Percentiles rank a stretch among this genome's conserved stretches.
Conservation (phyloP, 257 asterid genomes). For the Plantago major region DNA sequence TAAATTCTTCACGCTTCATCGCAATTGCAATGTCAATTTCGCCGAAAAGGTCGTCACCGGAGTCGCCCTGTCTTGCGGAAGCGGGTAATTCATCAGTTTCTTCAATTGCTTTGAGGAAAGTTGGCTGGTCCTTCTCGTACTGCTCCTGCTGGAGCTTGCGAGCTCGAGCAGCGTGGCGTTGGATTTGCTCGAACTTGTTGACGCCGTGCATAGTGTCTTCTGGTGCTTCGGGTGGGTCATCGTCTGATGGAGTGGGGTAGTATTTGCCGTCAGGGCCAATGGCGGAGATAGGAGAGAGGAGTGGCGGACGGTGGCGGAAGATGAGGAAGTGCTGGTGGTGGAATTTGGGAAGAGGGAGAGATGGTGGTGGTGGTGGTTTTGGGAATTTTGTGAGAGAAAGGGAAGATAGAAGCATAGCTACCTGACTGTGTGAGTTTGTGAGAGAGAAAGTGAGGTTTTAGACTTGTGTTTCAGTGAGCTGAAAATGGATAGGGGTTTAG, state of each 20-base stretch:
- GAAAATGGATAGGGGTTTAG: conserved; percentile 5
- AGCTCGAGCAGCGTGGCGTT: conserved; percentile 74
- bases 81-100: conserved; percentile 60
- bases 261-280: conserved; percentile 74
- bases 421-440: background rate
- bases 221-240: conserved; percentile 93
- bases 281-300: conserved; percentile 45
- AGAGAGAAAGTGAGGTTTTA: conserved; percentile 7
- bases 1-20: conserved; percentile 75
- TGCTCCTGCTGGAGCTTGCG: conserved; percentile 65
- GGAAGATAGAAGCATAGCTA: background rate
- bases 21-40: conserved; percentile 93
- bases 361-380: background rate
- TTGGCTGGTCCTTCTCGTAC: conserved; percentile 56
- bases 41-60: conserved; percentile 88
- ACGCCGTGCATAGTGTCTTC: conserved; percentile 98
- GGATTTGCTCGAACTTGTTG: conserved; percentile 80
- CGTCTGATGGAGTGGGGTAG: conserved; percentile 78
- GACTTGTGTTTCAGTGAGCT: background rate
- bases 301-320: conserved; percentile 21
- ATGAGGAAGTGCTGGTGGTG: conserved; percentile 21
- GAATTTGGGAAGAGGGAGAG: conserved; percentile 2
- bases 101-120: conserved; percentile 64
- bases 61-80: conserved; percentile 20
- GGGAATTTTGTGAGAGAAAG: conserved; percentile 4